phyloP scores from a whole-genome alignment of 108 stramenopile genomes.

The Hondaea fermentalgiana region DNA sequence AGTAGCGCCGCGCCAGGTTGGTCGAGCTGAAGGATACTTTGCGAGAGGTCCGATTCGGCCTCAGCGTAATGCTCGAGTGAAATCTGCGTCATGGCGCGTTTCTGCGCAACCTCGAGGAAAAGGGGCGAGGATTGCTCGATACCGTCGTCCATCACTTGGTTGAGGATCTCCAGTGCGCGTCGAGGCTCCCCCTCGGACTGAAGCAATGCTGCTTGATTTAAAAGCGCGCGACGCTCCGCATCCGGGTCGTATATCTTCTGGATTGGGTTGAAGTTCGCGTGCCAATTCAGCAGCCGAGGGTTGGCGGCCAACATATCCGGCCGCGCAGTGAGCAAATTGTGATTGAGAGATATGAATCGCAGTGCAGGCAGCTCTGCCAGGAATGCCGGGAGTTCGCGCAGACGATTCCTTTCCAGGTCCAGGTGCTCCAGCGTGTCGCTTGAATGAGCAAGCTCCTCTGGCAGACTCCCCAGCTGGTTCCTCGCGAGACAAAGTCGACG shows the following conservation, averaged over 20 bases:
- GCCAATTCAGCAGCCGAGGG: background rate
- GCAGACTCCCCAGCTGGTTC: background rate
- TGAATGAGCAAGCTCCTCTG: background rate
- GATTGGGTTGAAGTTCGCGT: background rate
- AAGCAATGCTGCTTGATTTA: background rate
- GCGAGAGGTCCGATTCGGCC: background rate
- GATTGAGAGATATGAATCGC: background rate
- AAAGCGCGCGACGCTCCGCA: background rate
- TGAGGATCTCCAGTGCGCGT: background rate
- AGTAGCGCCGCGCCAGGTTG: conserved; percentile 11
- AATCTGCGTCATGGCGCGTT: background rate
- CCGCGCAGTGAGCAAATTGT: background rate
- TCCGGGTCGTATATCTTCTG: background rate
- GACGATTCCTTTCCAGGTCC: background rate
- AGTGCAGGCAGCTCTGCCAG: background rate
- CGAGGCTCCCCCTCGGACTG: background rate
- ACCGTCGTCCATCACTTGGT: background rate
- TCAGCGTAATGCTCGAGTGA: background rate
- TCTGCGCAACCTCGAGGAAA: background rate
- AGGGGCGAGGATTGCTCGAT: background rate
- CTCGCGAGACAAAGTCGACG: background rate
- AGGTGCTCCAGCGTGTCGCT: background rate
- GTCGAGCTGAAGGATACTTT: background rate
- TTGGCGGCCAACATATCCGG: background rate
- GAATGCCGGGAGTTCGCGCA: background rate